Evolutionary conservation across 805 yeast species (phyloP).

Genomic region (Saturnispora ahearnii): DNA sequence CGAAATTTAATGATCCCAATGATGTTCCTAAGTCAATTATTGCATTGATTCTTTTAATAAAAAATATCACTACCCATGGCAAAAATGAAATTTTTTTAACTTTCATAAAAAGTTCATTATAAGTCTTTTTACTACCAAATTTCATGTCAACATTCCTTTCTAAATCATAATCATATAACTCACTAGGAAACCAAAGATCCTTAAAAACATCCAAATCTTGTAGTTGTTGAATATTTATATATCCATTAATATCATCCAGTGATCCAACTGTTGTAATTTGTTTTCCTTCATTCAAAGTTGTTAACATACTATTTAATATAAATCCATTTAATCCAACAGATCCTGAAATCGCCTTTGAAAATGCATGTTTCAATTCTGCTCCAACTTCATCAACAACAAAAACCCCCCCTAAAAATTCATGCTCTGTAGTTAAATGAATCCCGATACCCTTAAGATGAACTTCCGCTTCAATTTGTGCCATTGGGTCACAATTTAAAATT

Average conservation of each 20-base stretch:
- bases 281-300: conserved; percentile 30
- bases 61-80: conserved; percentile 64
- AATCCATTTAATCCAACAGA: conserved; percentile 43
- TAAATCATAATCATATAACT: conserved; percentile 19
- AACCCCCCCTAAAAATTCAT: conserved; percentile 31
- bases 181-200: conserved; percentile 70
- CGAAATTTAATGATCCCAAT: conserved; percentile 54
- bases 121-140: conserved; percentile 21
- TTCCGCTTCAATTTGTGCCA: conserved; percentile 84
- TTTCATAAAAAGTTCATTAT: conserved; percentile 41
- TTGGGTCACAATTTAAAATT: conserved; percentile 83
- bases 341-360: conserved; percentile 84
- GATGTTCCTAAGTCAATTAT: conserved; percentile 77
- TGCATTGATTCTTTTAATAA: conserved; percentile 43
- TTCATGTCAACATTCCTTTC: conserved; percentile 1
- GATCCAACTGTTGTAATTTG: conserved; percentile 40
- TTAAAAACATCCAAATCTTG: conserved; percentile 78
- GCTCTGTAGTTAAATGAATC: conserved; percentile 46
- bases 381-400: conserved; percentile 46
- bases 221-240: conserved; percentile 70
- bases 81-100: conserved; percentile 56
- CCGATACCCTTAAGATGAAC: conserved; percentile 65
- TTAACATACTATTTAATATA: conserved; percentile 39
- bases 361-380: conserved; percentile 79
- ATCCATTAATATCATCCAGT: conserved; percentile 48